Evolutionary conservation across 176 grass and related monocot genomes (phyloP).

Genomic region (Tillandsia leiboldiana): DNA sequence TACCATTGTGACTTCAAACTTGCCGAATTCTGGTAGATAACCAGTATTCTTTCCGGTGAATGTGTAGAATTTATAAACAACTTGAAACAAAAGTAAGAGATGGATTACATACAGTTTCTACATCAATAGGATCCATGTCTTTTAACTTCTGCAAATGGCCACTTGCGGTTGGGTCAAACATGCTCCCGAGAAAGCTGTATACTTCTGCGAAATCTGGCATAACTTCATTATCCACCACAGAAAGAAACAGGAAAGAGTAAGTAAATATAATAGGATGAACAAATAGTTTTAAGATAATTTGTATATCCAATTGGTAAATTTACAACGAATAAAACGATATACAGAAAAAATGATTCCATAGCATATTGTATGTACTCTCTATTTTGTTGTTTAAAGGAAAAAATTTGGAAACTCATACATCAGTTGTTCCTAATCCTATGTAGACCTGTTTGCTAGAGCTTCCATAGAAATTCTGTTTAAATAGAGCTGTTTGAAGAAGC

Average conservation of each 20-base stretch:
- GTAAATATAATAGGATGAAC: conserved; percentile 20
- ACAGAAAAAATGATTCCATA: not conserved
- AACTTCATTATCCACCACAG: conserved; percentile 26
- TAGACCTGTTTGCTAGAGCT: too few species aligned
- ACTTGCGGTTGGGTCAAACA: conserved; percentile 76
- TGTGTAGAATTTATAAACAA: too few species aligned
- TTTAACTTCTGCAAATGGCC: conserved; percentile 65
- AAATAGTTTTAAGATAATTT: conserved; percentile 1
- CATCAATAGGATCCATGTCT: conserved; percentile 84
- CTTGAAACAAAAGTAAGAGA: not conserved
- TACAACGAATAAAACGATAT: not conserved
- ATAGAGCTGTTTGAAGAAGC: too few species aligned
- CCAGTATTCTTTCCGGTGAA: too few species aligned
- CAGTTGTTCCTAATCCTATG: too few species aligned
- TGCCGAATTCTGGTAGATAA: too few species aligned
- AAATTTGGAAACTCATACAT: too few species aligned
- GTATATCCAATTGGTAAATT: not conserved
- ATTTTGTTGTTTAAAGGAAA: too few species aligned
- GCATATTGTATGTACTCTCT: too few species aligned
- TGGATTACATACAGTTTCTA: conserved; percentile 65
- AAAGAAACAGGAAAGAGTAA: conserved; percentile 18
- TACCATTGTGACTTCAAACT: too few species aligned
- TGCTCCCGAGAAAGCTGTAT: conserved; percentile 79
- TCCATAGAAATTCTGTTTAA: too few species aligned
- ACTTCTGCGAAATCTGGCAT: conserved; percentile 74